Evolutionary conservation across 495 filamentous ascomycete species (phyloP), one percentile per base, ranked within the genome.

Genomic region (Wilcoxina mikolae): DNA sequence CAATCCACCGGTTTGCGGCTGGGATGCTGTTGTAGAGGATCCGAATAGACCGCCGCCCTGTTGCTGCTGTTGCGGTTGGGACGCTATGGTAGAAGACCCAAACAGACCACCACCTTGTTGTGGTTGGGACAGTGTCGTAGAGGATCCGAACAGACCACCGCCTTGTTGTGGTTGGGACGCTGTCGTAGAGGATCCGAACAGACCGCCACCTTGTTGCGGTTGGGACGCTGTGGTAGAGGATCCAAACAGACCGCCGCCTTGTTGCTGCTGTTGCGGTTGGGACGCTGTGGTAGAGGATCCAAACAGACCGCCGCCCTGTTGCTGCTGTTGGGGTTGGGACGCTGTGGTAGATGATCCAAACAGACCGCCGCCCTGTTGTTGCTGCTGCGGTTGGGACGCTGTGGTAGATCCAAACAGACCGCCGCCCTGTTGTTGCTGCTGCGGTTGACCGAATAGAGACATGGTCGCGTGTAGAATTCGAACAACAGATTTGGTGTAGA

Each of bases 31-130:
- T 52, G 60, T 39, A 48, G 49, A 18, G 28, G 28, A 24, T n/a
- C 66, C 66, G 45, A 68, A 68, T 10, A 68, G 27, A 9, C 64
- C 53, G 29, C 52, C 61, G 1, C 61, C 58, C 24, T 54, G 51
- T 9, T 63, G 59, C 38, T 68, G 67, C 26, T 63, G n/a, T n/a
- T 66, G 17, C 26, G 24, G 56, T 51, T 68, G 64, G n/a, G n/a
- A n/a, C n/a, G n/a, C n/a, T n/a, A n/a, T n/a, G 23, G 54, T 35
- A 9, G 52, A 29, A 38, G 31, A 43, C 15, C 15, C 31, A 15
- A 35, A 35, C 31, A 39, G 53, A 57, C 71, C 65, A 49, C 67
- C 62, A 33, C 54, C 56, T 41, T 58, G 59, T 2, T 52, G 58
- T 9, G 55, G 53, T 18, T 60, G 60, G 11, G 59, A 56, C 38